Evolutionary conservation across 495 filamentous ascomycete species (phyloP), one percentile per base, ranked within the genome.

Genomic region (Aspergillus homomorphus): DNA sequence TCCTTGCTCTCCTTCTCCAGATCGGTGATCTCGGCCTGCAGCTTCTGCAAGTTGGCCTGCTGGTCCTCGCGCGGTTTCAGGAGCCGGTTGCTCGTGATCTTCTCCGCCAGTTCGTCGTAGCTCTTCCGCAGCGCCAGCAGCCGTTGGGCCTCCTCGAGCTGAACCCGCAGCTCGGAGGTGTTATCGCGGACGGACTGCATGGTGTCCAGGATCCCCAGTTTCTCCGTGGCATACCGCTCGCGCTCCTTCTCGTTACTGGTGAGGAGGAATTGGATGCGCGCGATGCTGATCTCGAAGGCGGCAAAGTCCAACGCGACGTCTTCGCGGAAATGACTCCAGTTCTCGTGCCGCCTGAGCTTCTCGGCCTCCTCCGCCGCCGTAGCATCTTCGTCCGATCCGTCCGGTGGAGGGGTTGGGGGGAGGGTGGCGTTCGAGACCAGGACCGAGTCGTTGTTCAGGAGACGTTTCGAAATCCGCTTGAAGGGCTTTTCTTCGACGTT

Each of bases 401-500:
- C 89, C 22, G 88, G 87, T 2, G 88, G 86, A 45, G 90, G 88
- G 15, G 87, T 89, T 44, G 83, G 84, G 2, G 82, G 84, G 26
- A 87, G 82, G 19, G 78, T 77, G 28, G 75, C 74, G 33, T 78
- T 77, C 9, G 76, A 73, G 53, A 76, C 73, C 18, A 83, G 72
- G 26, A 89, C 75, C 2, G 85, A 83, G 51, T 86, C 79, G 5
- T 89, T 80, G 28, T 83, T 80, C 23, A 88, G 76, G 12, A 96
- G 82, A 44, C 89, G 86, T 74, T 91, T 91, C 10, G 88, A 87
- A 52, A 98, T 84, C 51, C 93, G 90, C 70, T 90, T 89, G 82
- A 93, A 97, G 3, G 91, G 91, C 53, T 91, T 91, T 67, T 95
- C 89, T 80, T 98, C 94, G 62, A 97, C 88, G 63, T 86, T 87